Base-by-base conservation (phyloP, 208 protist species). In the Leishmania major region DNA sequence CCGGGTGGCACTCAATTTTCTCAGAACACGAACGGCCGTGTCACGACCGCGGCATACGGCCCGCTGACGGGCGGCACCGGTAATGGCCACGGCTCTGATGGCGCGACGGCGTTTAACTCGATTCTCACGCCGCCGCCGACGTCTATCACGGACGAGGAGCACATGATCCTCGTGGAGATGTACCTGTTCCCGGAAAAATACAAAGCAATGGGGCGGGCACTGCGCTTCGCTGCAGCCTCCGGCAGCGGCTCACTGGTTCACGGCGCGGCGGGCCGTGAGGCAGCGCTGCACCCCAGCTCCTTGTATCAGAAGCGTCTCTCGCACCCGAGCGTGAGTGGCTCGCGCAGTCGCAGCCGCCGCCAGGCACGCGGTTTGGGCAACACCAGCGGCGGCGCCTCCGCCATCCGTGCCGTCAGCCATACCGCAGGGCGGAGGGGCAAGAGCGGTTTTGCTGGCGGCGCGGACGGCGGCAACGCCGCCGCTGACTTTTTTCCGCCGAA, bases 181-280 rank as follows among this genome's bases (percentile, higher is more conserved):
- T 94, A 92, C 53, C 85, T 97, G 2, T 85, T 91, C 28, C 91
- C 91, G 1, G 88, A 93, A 59, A 82, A 81, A 67, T 83, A 80
- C 62, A 85, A 91, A 31, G 43, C 59, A n/a, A 35, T 40, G n/a
- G 75, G 81, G 11, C 62, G 73, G 7, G 67, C n/a, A 67, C 53
- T 62, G 35, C 85, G 53, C 69, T 75, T 85, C 69, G 75, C 76
- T 1, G 49, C 37, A n/a, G 69, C 25, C 53, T 19, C 7, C 60
- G n/a, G 53, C 67, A 2, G 72, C 70, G 3, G 19, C 51, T 19
- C 67, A 67, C 40, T 40, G 15, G 28, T 15, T 28, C 2, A 22
- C 75, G 59, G 59, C 25, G 49, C 43, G 45, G 60, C 43, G 0
- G 35, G 72, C 17, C 55, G 60, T 15, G 77, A 79, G 15, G 3